phyloP scores from a whole-genome alignment of 331 rosid genomes.

The Saraca asoca region DNA sequence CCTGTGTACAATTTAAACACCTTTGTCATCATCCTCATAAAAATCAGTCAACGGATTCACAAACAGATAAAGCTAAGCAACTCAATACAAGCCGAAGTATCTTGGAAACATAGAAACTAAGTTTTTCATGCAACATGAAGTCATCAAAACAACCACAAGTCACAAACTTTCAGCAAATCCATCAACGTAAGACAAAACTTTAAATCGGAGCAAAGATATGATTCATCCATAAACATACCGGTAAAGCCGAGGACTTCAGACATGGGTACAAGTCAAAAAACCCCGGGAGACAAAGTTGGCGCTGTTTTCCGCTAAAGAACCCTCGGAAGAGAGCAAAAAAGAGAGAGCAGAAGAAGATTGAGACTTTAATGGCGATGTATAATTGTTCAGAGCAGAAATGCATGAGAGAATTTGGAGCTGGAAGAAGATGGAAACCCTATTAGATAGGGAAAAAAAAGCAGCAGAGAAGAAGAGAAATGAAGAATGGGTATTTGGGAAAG shows the following conservation, averaged over 20 bases:
- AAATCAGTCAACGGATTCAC: not conserved
- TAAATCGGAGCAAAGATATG: not conserved
- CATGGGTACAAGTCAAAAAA: constrained; percentile 62
- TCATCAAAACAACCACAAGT: constrained; percentile 21
- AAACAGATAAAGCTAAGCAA: not conserved
- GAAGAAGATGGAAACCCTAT: constrained; percentile 61
- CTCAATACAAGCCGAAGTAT: not conserved
- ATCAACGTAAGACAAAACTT: constrained; percentile 6
- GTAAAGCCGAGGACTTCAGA: constrained; percentile 75
- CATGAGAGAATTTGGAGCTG: constrained; percentile 46
- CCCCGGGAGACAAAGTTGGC: constrained; percentile 41
- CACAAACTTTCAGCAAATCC: constrained; percentile 19
- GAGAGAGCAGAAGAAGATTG: constrained; percentile 36
- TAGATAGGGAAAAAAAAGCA: constrained; percentile 66
- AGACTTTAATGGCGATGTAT: constrained; percentile 21
- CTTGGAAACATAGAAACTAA: not conserved
- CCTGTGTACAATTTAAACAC: not conserved
- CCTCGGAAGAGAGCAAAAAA: constrained; percentile 65
- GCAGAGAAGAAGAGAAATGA: constrained; percentile 27
- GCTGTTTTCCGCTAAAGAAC: constrained; percentile 45
- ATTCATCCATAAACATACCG: constrained; percentile 48
- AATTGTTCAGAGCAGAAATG: constrained; percentile 42
- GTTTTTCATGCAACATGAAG: constrained; percentile 14
- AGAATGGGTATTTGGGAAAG: not conserved
- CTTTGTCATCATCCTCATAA: not conserved